These are phyloP conservation scores for Pouteria campechiana DNA, from an alignment of 179 eudicot species.

Conservation along the genomic window DNA sequence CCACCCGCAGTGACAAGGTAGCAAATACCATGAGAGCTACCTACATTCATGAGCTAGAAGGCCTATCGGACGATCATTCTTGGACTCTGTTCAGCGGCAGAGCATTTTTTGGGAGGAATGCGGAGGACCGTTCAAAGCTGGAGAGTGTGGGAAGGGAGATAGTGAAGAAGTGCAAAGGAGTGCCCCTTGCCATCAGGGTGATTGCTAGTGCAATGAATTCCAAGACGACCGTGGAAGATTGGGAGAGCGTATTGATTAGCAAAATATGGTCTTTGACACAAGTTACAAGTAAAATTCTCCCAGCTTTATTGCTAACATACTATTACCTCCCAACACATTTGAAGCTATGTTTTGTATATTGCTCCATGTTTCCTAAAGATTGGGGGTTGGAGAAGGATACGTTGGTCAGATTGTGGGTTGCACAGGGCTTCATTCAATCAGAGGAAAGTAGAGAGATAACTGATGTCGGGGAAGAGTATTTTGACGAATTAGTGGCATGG, in stretches of 20 bases:
- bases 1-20: constrained; percentile 5
- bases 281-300: constrained; percentile 1
- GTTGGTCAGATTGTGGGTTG: constrained; percentile 14
- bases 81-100: constrained; percentile 12
- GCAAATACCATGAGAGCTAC: background rate
- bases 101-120: constrained; percentile 7
- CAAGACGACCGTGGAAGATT: background rate
- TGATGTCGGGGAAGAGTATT: constrained; percentile 1
- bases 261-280: background rate
- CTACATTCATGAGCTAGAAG: constrained; percentile 1
- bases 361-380: constrained; percentile 10
- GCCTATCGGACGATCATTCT: constrained; percentile 13
- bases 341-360: constrained; percentile 11
- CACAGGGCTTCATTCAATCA: constrained; percentile 8
- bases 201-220: constrained; percentile 1
- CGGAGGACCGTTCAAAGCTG: background rate
- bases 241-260: constrained; percentile 3
- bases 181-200: constrained; percentile 18
- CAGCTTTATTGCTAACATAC: constrained; percentile 15
- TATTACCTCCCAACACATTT: constrained; percentile 2
- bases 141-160: constrained; percentile 10
- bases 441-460: background rate
- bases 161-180: constrained; percentile 9
- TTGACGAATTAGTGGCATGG: background rate
- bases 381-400: background rate